Evolutionary conservation across 2,329 filamentous ascomycete genomes (phyloP), one percentile per base, ranked within the genome.

Genomic region (Rhinocladiella mackenziei): DNA sequence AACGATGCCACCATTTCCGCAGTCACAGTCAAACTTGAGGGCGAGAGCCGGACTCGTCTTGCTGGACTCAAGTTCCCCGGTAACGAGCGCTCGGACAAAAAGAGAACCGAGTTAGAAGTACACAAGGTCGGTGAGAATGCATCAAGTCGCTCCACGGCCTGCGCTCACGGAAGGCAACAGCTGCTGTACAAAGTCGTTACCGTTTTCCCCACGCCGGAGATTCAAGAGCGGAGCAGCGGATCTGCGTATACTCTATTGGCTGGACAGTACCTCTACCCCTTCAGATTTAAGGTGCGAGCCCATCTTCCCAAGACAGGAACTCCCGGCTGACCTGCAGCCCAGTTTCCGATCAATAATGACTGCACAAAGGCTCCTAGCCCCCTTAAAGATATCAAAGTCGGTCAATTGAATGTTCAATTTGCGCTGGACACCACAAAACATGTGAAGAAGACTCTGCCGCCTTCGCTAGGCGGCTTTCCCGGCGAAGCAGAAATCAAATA

Each of bases 401-500:
- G 61, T 8, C 67, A 69, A 15, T 53, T 73, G 43, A 67, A 65
- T 45, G 58, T 73, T 3, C 69, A 73, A 46, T 63, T 72, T 52
- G 65, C 65, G 17, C 63, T 63, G 38, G 67, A 70, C 47, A 64
- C 60, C 6, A 62, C 64, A 43, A 70, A 68, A 34, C 92, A 98
- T 68, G 80, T 92, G 52, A 92, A 85, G 60, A 81, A 81, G 56
- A 94, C 89, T 0, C 73, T 98, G 8, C 92, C 92, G 4, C 92
- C 92, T 0, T 94, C 89, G 3, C 70, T 97, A 41, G 86, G 78
- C n/a, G 88, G 87, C 2, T 89, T 92, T 55, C 86, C 87, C 0
- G 84, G 83, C 22, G 81, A 89, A 64, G 91, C 89, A 15, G 89
- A 95, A 65, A 89, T 97, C 48, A 78, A 83, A 56, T 98, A 98